Base-by-base conservation (phyloP, 2,329 filamentous ascomycete genomes). In the Diaporthe vaccinii region DNA sequence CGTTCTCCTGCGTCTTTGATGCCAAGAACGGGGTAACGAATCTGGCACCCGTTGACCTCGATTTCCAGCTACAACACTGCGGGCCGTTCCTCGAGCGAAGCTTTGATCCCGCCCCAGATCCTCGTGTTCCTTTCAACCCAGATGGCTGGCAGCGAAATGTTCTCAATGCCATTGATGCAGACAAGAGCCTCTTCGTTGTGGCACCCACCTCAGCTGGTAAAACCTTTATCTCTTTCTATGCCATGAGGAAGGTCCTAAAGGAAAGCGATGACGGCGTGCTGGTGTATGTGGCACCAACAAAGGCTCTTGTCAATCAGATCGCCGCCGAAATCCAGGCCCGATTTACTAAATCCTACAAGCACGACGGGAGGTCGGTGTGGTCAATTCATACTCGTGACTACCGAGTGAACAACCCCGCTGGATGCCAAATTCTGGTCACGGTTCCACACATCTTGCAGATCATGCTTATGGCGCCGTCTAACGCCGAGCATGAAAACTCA, bases 181-280 rank as follows among this genome's bases (percentile, higher is more conserved):
- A 93, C 72, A 89, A 91, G 77, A 95, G 93, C 78, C 84, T 95
- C 0, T 92, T 96, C 75, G 93, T 95, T 0, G 91, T 96, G 12
- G 94, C 94, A 0, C 94, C 94, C 0, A 96, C 94, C 0, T 94
- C 92, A 34, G 92, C 94, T 0, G 94, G 94, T 77, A 96, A 96
- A 82, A 96, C 94, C 0, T 96, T 96, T 82, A 96, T 96, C 75
- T 93, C 91, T 0, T 96, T 96, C 82, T 95, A 96, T 79, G 94
- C 94, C 1, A 96, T 96, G 92, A 93, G 93, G 79, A 92, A 94
- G 80, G 86, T 95, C 1, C 85, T 96, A 14, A 87, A 93, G 80
- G 88, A 88, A 5, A 91, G 90, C 76, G 90, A 96, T 76, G 90
- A 95, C 67, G 91, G 90, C 3, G 88, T 96, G 3, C 83, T 96